Base-by-base conservation (phyloP, 1,284 basidiomycete species). In the Golubevia sp. region DNA sequence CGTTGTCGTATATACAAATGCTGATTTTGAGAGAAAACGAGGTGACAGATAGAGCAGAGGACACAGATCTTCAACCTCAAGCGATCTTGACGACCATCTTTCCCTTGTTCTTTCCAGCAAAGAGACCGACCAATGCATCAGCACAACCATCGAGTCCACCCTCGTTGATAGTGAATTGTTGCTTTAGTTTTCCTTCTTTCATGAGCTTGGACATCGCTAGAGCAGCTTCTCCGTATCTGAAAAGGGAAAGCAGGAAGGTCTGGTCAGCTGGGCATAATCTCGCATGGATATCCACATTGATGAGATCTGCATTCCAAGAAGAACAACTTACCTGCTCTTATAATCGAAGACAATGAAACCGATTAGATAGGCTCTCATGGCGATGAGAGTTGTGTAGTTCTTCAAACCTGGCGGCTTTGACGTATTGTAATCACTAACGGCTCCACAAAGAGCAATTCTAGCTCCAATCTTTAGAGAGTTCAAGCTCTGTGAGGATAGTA, bases 21-120 rank as follows among this genome's bases (percentile, higher is more conserved):
- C n/a, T n/a, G n/a, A n/a, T n/a, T n/a, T n/a, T n/a, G n/a, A n/a
- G n/a, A n/a, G n/a, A n/a, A n/a, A n/a, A n/a, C n/a, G n/a, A n/a
- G n/a, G n/a, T n/a, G n/a, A n/a, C n/a, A n/a, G n/a, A n/a, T n/a
- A n/a, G n/a, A n/a, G n/a, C n/a, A n/a, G n/a, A n/a, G n/a, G n/a
- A n/a, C n/a, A n/a, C n/a, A n/a, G n/a, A n/a, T n/a, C n/a, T n/a
- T n/a, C n/a, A n/a, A n/a, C n/a, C n/a, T 44, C 48, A 13, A 24
- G 60, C 70, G 26, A 74, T 57, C 56, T 68, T 66, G 62, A 68
- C 70, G 54, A 74, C 67, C 69, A 71, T 71, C 64, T 74, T 74
- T 18, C 73, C 73, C 27, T 67, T 63, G 34, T 74, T 74, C 55
- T 72, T 72, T 27, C 73, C 73, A 34, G 65, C 68, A 61, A 74